These are phyloP conservation scores for Pseudocercospora macadamiae DNA, from an alignment of 2,329 filamentous ascomycete species.

Conservation along the genomic window DNA sequence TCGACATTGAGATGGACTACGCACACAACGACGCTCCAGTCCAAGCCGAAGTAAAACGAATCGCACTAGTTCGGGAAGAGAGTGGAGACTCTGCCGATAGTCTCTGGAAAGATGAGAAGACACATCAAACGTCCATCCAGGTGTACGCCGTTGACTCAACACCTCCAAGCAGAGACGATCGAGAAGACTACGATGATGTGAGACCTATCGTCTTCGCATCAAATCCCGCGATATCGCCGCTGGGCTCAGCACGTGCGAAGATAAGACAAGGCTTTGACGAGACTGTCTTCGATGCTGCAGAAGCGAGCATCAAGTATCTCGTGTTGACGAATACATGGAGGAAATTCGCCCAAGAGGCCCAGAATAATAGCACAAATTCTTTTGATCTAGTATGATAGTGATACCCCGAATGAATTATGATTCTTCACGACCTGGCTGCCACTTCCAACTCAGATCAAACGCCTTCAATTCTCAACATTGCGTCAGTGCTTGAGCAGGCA, in stretches of 20 bases:
- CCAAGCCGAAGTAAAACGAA: constrained; percentile 16
- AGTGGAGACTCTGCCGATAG: constrained; percentile 16
- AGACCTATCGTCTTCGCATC: constrained; percentile 15
- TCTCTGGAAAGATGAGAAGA: constrained; percentile 7
- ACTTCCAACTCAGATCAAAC: no score
- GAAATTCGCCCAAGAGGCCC: constrained; percentile 25
- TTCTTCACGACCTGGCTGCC: no score
- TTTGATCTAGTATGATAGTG: not conserved
- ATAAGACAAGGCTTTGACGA: constrained; percentile 48
- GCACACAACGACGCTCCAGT: constrained; percentile 10
- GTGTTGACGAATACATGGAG: constrained; percentile 72
- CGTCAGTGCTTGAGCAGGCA: no score
- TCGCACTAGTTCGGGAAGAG: constrained; percentile 17
- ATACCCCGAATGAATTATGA: not conserved
- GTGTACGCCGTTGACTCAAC: not conserved
- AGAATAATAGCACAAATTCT: not conserved
- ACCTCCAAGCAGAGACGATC: not conserved
- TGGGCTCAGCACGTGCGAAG: constrained; percentile 19
- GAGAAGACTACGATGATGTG: constrained; percentile 9
- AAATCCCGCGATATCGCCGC: constrained; percentile 18
- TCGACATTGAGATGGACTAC: constrained; percentile 20
- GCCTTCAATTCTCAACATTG: no score
- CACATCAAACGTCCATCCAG: not conserved
- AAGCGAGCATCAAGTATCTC: constrained; percentile 66
- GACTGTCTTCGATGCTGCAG: constrained; percentile 61